phyloP scores from a whole-genome alignment of 495 filamentous ascomycete species.

The Neurospora pannonica region DNA sequence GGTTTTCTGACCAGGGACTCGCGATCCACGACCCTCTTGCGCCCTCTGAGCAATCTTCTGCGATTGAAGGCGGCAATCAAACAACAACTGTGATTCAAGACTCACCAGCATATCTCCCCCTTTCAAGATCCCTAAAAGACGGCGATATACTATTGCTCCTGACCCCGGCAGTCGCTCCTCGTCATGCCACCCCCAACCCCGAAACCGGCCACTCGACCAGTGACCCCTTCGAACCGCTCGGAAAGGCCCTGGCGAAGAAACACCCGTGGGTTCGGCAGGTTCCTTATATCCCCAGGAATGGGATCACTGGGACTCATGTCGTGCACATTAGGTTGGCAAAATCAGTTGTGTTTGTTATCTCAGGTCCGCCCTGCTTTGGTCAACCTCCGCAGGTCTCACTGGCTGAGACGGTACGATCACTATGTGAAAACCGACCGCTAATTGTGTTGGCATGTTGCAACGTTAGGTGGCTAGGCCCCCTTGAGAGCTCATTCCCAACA shows the following conservation, averaged over 20 bases:
- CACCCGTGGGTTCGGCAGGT: constrained; percentile 51
- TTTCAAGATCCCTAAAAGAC: constrained; percentile 30
- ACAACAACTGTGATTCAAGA: constrained; percentile 20
- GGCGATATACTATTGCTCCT: constrained; percentile 47
- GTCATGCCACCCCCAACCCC: constrained; percentile 15
- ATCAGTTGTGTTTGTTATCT: constrained; percentile 45
- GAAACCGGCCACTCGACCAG: constrained; percentile 11
- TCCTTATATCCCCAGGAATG: constrained; percentile 46
- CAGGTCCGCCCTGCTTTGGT: constrained; percentile 25
- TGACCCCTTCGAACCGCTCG: constrained; percentile 54
- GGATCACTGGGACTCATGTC: constrained; percentile 50
- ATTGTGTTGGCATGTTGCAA: constrained; percentile 41
- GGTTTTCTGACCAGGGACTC: background rate
- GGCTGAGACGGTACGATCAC: constrained; percentile 30
- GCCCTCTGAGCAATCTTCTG: background rate
- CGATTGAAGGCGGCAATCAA: background rate
- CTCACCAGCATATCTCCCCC: constrained; percentile 30
- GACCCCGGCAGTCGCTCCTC: constrained; percentile 47
- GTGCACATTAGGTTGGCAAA: constrained; percentile 48
- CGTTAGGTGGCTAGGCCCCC: constrained; percentile 22
- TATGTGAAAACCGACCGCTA: constrained; percentile 41
- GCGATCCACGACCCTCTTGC: background rate
- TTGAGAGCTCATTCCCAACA: constrained; percentile 35
- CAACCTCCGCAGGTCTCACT: constrained; percentile 33
- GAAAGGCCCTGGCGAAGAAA: constrained; percentile 41